Percentiles rank a stretch among this genome's conserved stretches.
These are phyloP conservation scores for Aspergillus sp. DNA, from an alignment of 2,329 filamentous ascomycete species.

Conservation along the genomic window DNA sequence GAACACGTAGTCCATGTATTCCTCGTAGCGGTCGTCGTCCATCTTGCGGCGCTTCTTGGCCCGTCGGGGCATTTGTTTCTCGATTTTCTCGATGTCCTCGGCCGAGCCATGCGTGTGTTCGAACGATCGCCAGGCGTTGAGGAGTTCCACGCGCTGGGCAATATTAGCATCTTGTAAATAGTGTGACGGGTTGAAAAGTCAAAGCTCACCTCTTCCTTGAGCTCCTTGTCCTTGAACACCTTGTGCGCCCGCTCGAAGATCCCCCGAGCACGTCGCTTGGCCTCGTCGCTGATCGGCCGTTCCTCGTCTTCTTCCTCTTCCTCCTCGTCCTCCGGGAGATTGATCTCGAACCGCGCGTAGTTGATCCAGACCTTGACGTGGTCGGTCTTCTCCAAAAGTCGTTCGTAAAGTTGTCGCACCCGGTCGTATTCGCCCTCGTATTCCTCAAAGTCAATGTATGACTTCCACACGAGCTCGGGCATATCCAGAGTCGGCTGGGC, in stretches of 20 bases:
- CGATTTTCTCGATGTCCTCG: constrained; percentile 76
- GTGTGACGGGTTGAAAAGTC: background rate
- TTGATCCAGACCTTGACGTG: constrained; percentile 99
- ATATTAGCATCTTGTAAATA: constrained; percentile 31
- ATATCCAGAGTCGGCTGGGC: constrained; percentile 84
- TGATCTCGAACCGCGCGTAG: constrained; percentile 98
- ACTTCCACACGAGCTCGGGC: constrained; percentile 97
- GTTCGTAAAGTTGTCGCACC: constrained; percentile 80
- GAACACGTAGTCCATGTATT: constrained; percentile 97
- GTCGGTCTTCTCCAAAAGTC: constrained; percentile 88
- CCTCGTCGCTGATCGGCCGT: constrained; percentile 70
- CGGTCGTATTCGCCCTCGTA: constrained; percentile 88
- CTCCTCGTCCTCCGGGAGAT: constrained; percentile 73
- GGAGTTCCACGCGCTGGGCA: constrained; percentile 71
- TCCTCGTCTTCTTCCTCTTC: constrained; percentile 62
- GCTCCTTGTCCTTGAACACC: constrained; percentile 81
- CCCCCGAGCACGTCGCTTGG: constrained; percentile 76
- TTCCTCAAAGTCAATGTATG: constrained; percentile 98
- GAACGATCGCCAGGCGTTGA: constrained; percentile 91
- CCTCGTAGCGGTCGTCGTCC: constrained; percentile 91
- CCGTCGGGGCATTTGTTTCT: constrained; percentile 89
- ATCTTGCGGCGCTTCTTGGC: constrained; percentile 90
- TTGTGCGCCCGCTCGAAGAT: constrained; percentile 85
- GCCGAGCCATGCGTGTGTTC: constrained; percentile 78
- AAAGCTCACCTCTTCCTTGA: constrained; percentile 73